phyloP scores from a whole-genome alignment of 1,139 yeast species.

The Geotrichum australiense region DNA sequence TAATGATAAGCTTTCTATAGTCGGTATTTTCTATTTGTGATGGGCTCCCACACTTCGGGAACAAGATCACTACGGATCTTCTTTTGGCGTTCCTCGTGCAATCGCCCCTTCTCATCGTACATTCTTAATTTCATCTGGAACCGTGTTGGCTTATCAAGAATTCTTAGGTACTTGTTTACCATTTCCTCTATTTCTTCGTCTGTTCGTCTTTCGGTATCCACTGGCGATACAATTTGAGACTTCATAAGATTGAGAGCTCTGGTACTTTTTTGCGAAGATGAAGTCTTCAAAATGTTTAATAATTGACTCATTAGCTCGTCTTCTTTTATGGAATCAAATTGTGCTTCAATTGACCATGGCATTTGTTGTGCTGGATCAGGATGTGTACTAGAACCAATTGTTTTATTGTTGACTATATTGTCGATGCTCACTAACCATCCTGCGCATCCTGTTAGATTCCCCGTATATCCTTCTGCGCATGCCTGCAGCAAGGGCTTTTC shows the following conservation, averaged over 20 bases:
- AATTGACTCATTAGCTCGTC: neutral
- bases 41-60: constrained; percentile 23
- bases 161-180: constrained; percentile 20
- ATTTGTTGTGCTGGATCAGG: constrained; percentile 13
- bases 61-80: constrained; percentile 17
- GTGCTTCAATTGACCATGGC: constrained; percentile 16
- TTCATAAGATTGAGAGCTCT: neutral
- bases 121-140: constrained; percentile 27
- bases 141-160: constrained; percentile 27
- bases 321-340: constrained; percentile 7
- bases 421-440: constrained; percentile 13
- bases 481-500: constrained; percentile 12
- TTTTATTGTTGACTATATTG: constrained; percentile 9
- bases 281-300: neutral
- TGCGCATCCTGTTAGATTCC: constrained; percentile 3
- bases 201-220: constrained; percentile 15
- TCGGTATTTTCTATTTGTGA: constrained; percentile 12
- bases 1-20: too few relatives aligned
- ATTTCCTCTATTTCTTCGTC: constrained; percentile 15
- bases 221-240: constrained; percentile 11
- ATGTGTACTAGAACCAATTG: neutral
- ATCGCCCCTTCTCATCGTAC: constrained; percentile 23
- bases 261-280: neutral
- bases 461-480: constrained; percentile 7
- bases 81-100: constrained; percentile 16